phyloP scores from a whole-genome alignment of 2,329 filamentous ascomycete genomes.

The Apiospora malaysiana region DNA sequence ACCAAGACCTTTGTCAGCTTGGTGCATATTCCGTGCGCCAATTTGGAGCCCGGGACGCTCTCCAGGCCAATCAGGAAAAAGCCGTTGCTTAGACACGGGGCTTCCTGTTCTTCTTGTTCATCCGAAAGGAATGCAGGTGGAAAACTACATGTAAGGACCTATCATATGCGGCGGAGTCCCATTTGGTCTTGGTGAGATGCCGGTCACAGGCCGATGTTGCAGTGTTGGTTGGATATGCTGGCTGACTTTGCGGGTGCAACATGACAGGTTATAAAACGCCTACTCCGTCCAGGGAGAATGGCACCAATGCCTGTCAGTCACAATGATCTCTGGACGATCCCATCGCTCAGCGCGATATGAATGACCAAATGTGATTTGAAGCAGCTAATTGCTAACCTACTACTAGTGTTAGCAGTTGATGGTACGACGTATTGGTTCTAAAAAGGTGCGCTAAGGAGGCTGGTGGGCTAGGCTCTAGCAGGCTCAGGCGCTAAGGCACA shows the following conservation, averaged over 20 bases:
- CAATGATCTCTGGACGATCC: constrained; percentile 1
- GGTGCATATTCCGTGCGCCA: not conserved
- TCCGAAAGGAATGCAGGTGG: not conserved
- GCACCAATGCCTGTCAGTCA: not conserved
- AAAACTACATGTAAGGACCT: no score
- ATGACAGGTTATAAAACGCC: not conserved
- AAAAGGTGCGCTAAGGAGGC: not conserved
- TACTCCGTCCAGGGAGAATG: not conserved
- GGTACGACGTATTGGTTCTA: no score
- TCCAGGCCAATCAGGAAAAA: not conserved
- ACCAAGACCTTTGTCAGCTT: not conserved
- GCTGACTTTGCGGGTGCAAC: not conserved
- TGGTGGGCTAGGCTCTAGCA: no score
- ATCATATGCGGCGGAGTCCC: not conserved
- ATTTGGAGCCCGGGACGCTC: not conserved
- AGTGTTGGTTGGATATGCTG: not conserved
- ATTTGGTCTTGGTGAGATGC: not conserved
- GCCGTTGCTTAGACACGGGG: not conserved
- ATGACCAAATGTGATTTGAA: not conserved
- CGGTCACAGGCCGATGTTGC: not conserved
- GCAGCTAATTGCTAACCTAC: not conserved
- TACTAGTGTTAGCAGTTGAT: not conserved
- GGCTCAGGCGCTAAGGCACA: no score
- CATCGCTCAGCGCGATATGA: not conserved
- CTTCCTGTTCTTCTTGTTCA: not conserved